These are phyloP conservation scores for Misopates orontium DNA, from an alignment of 257 asterid species.

Conservation along the genomic window DNA sequence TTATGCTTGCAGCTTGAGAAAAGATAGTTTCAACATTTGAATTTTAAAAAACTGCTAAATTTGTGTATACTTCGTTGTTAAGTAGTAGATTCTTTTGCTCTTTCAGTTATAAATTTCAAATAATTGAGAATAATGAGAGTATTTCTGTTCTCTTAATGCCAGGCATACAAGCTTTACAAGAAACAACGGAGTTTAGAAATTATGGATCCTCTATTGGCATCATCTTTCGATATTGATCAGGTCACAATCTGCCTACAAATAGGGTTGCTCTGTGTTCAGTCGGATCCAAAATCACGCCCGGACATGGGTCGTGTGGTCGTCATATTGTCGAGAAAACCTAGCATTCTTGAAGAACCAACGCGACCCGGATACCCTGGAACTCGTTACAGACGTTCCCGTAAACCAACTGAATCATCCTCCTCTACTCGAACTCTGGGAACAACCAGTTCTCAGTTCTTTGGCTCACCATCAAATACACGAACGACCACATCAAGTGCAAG, in stretches of 20 bases:
- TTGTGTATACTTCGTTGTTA: too few relatives aligned
- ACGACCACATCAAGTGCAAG: slow-evolving; percentile 44
- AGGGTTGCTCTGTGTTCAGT: slow-evolving; percentile 77
- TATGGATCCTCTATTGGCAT: slow-evolving; percentile 62
- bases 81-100: not conserved
- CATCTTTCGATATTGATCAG: slow-evolving; percentile 55
- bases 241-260: slow-evolving; percentile 52
- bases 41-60: too few relatives aligned
- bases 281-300: slow-evolving; percentile 76
- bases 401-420: slow-evolving; percentile 33
- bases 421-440: slow-evolving; percentile 51
- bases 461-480: slow-evolving; percentile 44
- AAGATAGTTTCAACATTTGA: too few relatives aligned
- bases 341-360: slow-evolving; percentile 70
- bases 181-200: slow-evolving; percentile 62
- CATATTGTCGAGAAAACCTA: slow-evolving; percentile 66
- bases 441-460: slow-evolving; percentile 44
- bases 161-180: slow-evolving; percentile 86
- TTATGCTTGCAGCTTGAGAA: too few relatives aligned
- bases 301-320: slow-evolving; percentile 73
- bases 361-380: slow-evolving; percentile 77
- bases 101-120: not conserved
- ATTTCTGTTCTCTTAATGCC: slow-evolving; percentile 2
- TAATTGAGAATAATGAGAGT: slow-evolving; percentile 1
- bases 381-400: slow-evolving; percentile 46